A percentile compares a stretch with the other conserved stretches of the same genome.
phyloP scores from a whole-genome alignment of 1,284 basidiomycete species.

The Chiua sp. region DNA sequence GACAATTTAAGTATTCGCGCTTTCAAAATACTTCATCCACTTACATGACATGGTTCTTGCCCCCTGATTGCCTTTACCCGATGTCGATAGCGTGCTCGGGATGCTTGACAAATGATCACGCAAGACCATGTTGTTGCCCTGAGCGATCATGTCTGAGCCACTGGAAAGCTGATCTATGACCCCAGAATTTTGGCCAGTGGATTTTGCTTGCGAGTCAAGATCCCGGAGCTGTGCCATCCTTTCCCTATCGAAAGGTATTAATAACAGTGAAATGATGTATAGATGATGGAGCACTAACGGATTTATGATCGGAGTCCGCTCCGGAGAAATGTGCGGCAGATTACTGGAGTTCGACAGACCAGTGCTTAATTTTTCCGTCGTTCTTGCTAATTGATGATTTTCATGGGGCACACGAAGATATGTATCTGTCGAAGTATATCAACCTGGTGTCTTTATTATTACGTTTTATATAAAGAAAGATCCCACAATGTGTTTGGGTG shows the following conservation, averaged over 20 bases:
- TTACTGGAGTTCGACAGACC: background rate
- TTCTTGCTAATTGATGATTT: background rate
- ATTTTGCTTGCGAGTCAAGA: background rate
- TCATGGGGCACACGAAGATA: background rate
- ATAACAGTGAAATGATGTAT: background rate
- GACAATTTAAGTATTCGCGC: background rate
- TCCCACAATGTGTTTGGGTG: background rate
- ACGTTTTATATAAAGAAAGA: background rate
- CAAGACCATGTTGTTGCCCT: background rate
- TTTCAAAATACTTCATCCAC: background rate
- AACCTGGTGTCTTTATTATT: background rate
- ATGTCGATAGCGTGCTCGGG: background rate
- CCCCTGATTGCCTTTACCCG: background rate
- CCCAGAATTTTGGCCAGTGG: background rate
- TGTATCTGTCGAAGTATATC: background rate
- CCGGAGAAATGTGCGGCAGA: background rate
- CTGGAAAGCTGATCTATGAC: conserved; percentile 4
- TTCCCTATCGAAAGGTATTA: background rate
- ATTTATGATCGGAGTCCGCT: background rate
- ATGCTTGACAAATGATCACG: background rate
- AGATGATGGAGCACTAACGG: background rate
- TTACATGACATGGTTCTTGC: background rate
- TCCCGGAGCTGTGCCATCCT: background rate
- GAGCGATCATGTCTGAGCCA: background rate
- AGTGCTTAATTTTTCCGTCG: background rate